Conservation (phyloP, 2,329 filamentous ascomycete genomes). For the Xylariaceae sp. region DNA sequence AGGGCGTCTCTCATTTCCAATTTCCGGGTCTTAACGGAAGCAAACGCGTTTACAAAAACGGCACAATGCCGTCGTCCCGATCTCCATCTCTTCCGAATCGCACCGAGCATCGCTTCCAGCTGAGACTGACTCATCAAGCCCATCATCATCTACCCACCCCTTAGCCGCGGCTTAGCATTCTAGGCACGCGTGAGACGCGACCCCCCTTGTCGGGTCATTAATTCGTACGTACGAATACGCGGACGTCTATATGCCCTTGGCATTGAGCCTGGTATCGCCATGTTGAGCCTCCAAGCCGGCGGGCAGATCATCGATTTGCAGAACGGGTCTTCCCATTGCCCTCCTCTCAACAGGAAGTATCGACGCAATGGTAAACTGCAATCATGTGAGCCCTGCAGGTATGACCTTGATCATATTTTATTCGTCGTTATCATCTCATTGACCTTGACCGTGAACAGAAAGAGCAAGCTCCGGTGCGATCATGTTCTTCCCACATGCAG, state of each 20-base stretch:
- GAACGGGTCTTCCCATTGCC: slow-evolving; percentile 15
- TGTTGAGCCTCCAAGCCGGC: slow-evolving; percentile 24
- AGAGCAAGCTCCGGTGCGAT: slow-evolving; percentile 34
- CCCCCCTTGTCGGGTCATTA: no score
- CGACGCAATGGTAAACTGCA: slow-evolving; percentile 35
- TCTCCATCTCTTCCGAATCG: not conserved
- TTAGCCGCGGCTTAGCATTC: not conserved
- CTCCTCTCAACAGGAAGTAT: slow-evolving; percentile 30
- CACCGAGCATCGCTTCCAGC: not conserved
- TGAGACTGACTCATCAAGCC: not conserved
- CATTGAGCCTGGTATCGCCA: not conserved
- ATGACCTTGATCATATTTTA: slow-evolving; percentile 4
- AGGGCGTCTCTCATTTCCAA: not conserved
- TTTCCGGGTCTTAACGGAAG: not conserved
- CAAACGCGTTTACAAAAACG: not conserved
- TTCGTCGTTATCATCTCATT: slow-evolving; percentile 15
- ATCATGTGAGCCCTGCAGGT: slow-evolving; percentile 32
- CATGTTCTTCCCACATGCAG: slow-evolving; percentile 34
- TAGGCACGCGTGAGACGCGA: no score
- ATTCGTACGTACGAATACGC: no score
- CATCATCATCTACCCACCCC: not conserved
- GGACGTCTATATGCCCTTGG: no score
- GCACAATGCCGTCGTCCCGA: not conserved
- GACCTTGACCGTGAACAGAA: slow-evolving; percentile 24
- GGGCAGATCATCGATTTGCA: slow-evolving; percentile 30